Conservation (phyloP, 139 green algal genomes). For the Closterium sp. region DNA sequence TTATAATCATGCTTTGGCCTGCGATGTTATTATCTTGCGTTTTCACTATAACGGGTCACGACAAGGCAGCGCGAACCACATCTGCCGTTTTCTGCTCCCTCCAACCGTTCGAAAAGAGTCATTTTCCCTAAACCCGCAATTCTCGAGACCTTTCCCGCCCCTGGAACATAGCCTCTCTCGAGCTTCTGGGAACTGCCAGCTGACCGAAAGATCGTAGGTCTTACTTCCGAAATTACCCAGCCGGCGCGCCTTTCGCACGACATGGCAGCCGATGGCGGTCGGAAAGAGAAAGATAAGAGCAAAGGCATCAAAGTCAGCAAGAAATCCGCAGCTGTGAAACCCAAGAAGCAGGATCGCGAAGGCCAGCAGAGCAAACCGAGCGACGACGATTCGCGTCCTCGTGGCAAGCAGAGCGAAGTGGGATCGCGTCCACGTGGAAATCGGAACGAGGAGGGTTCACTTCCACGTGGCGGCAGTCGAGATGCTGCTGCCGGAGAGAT, state of each 20-base stretch:
- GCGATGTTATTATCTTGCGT: no score
- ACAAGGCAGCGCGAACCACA: no score
- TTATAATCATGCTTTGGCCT: no score
- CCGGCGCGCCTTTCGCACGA: neutral
- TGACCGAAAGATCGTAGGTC: neutral
- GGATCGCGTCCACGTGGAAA: neutral
- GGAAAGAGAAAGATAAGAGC: neutral
- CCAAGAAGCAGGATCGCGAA: neutral
- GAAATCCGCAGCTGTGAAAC: neutral
- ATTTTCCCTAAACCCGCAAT: no score
- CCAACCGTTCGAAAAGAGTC: no score
- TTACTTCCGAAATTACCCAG: neutral
- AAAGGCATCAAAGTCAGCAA: neutral
- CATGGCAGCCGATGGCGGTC: neutral
- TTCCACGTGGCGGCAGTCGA: neutral
- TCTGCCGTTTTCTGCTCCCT: no score
- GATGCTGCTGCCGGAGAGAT: neutral
- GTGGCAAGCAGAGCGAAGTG: neutral
- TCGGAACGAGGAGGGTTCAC: neutral
- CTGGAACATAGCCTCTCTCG: no score
- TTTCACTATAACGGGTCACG: no score
- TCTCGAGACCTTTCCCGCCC: no score
- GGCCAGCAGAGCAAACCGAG: neutral
- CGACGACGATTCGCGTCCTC: neutral
- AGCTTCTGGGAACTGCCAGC: neutral